phyloP scores from a whole-genome alignment of 2,329 filamentous ascomycete species.

The Tolypocladium ovalisporum region DNA sequence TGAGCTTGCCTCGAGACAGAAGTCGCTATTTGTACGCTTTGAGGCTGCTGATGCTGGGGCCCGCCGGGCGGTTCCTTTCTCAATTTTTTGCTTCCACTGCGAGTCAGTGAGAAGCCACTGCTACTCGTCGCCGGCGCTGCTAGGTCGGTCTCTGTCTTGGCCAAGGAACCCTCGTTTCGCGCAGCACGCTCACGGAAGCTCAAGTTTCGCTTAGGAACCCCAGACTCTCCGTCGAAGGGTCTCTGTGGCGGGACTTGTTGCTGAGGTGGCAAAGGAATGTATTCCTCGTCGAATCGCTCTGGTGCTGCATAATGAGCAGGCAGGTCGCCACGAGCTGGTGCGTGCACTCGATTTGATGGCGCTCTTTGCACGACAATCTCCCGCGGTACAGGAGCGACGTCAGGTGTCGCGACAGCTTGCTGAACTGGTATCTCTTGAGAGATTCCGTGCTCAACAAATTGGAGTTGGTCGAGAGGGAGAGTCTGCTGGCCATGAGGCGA shows the following conservation, averaged over 20 bases:
- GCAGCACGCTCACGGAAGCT: constrained; percentile 51
- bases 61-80: constrained; percentile 47
- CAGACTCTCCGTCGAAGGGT: constrained; percentile 13
- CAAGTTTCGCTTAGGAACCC: constrained; percentile 40
- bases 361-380: not conserved
- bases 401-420: not conserved
- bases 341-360: not conserved
- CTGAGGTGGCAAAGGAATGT: constrained; percentile 11
- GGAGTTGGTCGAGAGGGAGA: constrained; percentile 13
- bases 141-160: constrained; percentile 14
- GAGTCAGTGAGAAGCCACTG: constrained; percentile 24
- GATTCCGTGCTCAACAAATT: not conserved
- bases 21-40: constrained; percentile 27
- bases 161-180: constrained; percentile 28
- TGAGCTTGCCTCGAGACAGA: constrained; percentile 1
- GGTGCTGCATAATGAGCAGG: not conserved
- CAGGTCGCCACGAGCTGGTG: not conserved
- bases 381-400: not conserved
- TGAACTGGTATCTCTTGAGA: not conserved
- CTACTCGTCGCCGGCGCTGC: constrained; percentile 18
- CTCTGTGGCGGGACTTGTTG: constrained; percentile 7
- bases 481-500: constrained; percentile 9
- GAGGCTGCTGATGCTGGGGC: constrained; percentile 29
- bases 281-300: constrained; percentile 5
- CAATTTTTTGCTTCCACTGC: constrained; percentile 47